Percentiles rank a stretch among this genome's conserved stretches.
phyloP scores from a whole-genome alignment of 495 filamentous ascomycete genomes.

The Aspergillus haitiensis region DNA sequence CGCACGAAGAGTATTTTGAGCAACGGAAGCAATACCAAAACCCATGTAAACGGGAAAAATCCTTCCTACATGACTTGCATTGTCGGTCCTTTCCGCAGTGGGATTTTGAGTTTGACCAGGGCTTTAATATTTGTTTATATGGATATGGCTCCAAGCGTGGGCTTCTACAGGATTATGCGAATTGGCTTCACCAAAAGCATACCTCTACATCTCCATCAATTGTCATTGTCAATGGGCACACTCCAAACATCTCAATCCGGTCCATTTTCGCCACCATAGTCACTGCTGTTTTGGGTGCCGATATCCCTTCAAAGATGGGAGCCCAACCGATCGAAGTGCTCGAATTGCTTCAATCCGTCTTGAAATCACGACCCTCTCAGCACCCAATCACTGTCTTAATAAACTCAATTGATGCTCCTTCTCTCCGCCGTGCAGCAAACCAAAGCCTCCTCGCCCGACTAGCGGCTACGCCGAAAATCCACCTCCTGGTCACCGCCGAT shows the following conservation, averaged over 20 bases:
- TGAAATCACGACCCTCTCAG: slow-evolving; percentile 49
- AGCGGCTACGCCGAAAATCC: slow-evolving; percentile 69
- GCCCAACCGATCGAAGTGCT: slow-evolving; percentile 65
- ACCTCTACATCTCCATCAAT: slow-evolving; percentile 55
- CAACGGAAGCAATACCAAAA: slow-evolving; percentile 65
- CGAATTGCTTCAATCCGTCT: slow-evolving; percentile 58
- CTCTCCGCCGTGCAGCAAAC: slow-evolving; percentile 67
- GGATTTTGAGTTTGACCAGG: slow-evolving; percentile 85
- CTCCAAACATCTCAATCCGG: slow-evolving; percentile 69
- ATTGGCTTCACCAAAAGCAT: slow-evolving; percentile 59
- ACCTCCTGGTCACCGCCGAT: slow-evolving; percentile 77
- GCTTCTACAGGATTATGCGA: slow-evolving; percentile 75
- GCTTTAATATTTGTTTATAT: slow-evolving; percentile 89
- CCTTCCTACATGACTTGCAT: slow-evolving; percentile 73
- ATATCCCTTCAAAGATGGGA: slow-evolving; percentile 55
- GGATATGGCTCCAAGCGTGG: slow-evolving; percentile 86
- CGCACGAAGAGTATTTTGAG: slow-evolving; percentile 88
- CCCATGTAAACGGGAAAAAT: slow-evolving; percentile 68
- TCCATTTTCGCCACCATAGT: slow-evolving; percentile 76
- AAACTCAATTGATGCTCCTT: slow-evolving; percentile 78
- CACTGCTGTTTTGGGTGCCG: slow-evolving; percentile 60
- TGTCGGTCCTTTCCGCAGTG: slow-evolving; percentile 84
- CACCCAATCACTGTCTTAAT: slow-evolving; percentile 67
- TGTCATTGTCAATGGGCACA: slow-evolving; percentile 87
- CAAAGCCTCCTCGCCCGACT: slow-evolving; percentile 77